Percentiles rank a stretch among this genome's conserved stretches.
phyloP scores from a whole-genome alignment of 441 rosid species.

The Corymbia citriodora region DNA sequence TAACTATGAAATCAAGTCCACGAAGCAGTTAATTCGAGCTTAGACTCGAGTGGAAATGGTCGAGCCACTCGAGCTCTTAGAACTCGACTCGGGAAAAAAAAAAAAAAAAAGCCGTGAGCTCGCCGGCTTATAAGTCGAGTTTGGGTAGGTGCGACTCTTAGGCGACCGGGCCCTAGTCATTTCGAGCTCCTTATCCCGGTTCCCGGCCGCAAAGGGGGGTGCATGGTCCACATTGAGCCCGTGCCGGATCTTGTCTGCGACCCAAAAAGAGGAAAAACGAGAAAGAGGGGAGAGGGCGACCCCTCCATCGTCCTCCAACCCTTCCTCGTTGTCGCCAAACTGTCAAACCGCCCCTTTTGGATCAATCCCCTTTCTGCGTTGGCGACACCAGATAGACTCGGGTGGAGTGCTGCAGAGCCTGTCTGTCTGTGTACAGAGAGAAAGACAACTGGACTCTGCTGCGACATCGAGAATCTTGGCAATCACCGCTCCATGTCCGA shows the following conservation, averaged over 20 bases:
- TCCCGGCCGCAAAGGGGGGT: neutral
- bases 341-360: neutral
- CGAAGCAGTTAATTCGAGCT: neutral
- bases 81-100: neutral
- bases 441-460: neutral
- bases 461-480: neutral
- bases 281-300: neutral
- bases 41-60: neutral
- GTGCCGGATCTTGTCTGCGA: neutral
- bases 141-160: neutral
- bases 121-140: neutral
- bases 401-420: neutral
- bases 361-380: neutral
- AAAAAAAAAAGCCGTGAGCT: neutral
- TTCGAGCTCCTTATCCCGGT: neutral
- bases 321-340: neutral
- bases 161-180: neutral
- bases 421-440: neutral
- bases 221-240: neutral
- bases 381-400: neutral
- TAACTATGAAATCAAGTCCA: neutral
- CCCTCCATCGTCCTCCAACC: neutral
- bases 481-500: neutral
- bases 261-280: neutral
- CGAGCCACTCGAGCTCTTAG: accelerated